These are phyloP conservation scores for Termitomyces sp. DNA, from an alignment of 768 basidiomycete genomes.

Conservation along the genomic window DNA sequence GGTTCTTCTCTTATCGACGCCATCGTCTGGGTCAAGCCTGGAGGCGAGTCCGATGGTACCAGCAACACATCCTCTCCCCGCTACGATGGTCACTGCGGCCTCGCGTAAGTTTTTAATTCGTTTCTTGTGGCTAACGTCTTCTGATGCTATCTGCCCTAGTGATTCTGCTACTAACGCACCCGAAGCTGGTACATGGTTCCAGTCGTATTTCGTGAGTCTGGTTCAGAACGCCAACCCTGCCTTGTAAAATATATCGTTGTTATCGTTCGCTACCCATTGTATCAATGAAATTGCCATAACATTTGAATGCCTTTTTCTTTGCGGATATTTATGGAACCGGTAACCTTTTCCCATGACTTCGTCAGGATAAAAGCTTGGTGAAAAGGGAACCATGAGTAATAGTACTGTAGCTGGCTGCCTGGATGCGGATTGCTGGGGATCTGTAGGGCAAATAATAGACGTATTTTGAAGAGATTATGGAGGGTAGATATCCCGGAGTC, in stretches of 20 bases:
- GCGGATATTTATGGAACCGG: too few relatives aligned
- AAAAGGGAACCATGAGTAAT: too few relatives aligned
- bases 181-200: slow-evolving; percentile 65
- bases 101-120: slow-evolving; percentile 28
- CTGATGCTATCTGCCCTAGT: slow-evolving; percentile 19
- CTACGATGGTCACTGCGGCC: slow-evolving; percentile 46
- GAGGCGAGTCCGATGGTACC: slow-evolving; percentile 63
- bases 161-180: slow-evolving; percentile 52
- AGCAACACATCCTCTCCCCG: slow-evolving; percentile 46
- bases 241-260: slow-evolving; percentile 25
- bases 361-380: neutral
- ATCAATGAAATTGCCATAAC: neutral
- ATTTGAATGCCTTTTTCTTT: neutral
- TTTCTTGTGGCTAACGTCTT: neutral
- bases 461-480: too few relatives aligned
- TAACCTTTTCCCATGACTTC: neutral
- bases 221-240: slow-evolving; percentile 49
- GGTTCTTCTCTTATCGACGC: slow-evolving; percentile 49
- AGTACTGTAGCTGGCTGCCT: too few relatives aligned
- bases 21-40: slow-evolving; percentile 64
- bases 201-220: slow-evolving; percentile 52
- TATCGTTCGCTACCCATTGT: neutral
- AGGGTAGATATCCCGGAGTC: too few relatives aligned
- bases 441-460: too few relatives aligned
- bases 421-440: too few relatives aligned